Base-by-base conservation (phyloP, 2,329 filamentous ascomycete species). In the Trichoderma afroharzianum region DNA sequence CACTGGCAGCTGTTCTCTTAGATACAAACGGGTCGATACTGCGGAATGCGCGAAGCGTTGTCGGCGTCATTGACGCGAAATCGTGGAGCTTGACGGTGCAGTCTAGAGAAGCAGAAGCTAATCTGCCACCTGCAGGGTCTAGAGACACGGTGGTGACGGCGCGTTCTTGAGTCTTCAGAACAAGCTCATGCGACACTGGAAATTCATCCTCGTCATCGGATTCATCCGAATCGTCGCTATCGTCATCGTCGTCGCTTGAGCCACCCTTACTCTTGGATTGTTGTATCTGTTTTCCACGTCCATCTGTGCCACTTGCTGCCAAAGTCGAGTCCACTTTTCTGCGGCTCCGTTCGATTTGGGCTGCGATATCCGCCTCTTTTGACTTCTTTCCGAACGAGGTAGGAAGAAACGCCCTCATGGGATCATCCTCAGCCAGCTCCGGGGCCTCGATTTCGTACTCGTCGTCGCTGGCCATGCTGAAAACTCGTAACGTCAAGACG, bases 51-150 rank as follows among this genome's bases (percentile, higher is more conserved):
- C 95, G 92, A 66, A 99, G 88, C 0, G 96, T 98, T 6, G 94
- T 96, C 2, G 95, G 94, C 0, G 95, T 98, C 92, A 99, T 97
- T 61, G 95, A 93, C 3, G 95, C 90, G 80, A 99, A 97, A 80
- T 99, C 95, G 83, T 98, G 94, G 21, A 99, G 86, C 79, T 98
- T 98, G 77, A 98, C 84, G 1, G 90, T 93, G 81, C 94, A 97
- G 81, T 99, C 96, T 73, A 92, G 92, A 6, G 95, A 98, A 26
- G 93, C 95, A n/a, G 94, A 96, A 62, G 95, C 90, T 79, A 99
- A 85, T 76, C 96, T 89, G 61, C 91, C 91, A 12, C 96, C 96
- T 0, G 94, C 90, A 0, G 93, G 91, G 81, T 99, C 96, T 62
- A 97, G 85, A 2, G 95, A 91, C 71, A 94, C 87, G 0, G 93